A percentile compares a stretch with the other conserved stretches of the same genome.
Conservation (phyloP, 2,329 filamentous ascomycete species). For the Fusarium algeriense region DNA sequence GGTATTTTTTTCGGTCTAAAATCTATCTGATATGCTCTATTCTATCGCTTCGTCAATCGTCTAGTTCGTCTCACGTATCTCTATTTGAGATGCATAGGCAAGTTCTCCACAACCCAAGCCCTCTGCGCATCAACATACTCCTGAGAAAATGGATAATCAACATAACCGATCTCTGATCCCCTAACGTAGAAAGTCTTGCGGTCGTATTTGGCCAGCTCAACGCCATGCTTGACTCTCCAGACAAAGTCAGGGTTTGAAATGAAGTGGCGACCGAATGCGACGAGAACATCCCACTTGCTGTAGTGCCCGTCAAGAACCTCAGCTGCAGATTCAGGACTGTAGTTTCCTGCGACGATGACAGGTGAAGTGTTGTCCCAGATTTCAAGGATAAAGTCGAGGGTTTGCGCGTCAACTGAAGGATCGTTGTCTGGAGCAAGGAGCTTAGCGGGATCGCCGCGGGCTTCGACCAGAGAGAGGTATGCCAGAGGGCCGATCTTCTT, state of each 20-base stretch:
- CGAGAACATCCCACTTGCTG: constrained; percentile 46
- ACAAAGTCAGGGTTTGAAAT: constrained; percentile 49
- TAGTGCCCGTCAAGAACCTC: constrained; percentile 44
- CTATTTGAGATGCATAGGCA: constrained; percentile 16
- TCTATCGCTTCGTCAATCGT: constrained; percentile 2
- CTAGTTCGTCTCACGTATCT: accelerated
- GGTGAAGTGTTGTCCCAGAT: constrained; percentile 48
- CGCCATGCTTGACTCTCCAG: constrained; percentile 41
- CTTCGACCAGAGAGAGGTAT: constrained; percentile 49
- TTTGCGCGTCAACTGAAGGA: constrained; percentile 50
- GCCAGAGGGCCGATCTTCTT: constrained; percentile 48
- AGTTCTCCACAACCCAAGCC: constrained; percentile 16
- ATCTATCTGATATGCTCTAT: background rate
- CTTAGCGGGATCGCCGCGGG: constrained; percentile 38
- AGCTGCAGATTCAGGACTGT: constrained; percentile 34
- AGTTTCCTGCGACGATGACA: constrained; percentile 47
- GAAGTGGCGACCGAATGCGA: constrained; percentile 49
- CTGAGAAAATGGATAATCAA: constrained; percentile 38
- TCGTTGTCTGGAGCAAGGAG: constrained; percentile 29
- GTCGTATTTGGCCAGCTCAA: constrained; percentile 45
- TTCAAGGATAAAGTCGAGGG: constrained; percentile 49
- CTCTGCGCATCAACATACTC: constrained; percentile 21
- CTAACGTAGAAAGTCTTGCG: constrained; percentile 43
- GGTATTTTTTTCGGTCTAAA: background rate
- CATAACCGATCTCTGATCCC: constrained; percentile 36